Percentiles rank a stretch among this genome's conserved stretches.
These are phyloP conservation scores for Solanum arcanum DNA, from an alignment of 257 asterid species.

Conservation along the genomic window DNA sequence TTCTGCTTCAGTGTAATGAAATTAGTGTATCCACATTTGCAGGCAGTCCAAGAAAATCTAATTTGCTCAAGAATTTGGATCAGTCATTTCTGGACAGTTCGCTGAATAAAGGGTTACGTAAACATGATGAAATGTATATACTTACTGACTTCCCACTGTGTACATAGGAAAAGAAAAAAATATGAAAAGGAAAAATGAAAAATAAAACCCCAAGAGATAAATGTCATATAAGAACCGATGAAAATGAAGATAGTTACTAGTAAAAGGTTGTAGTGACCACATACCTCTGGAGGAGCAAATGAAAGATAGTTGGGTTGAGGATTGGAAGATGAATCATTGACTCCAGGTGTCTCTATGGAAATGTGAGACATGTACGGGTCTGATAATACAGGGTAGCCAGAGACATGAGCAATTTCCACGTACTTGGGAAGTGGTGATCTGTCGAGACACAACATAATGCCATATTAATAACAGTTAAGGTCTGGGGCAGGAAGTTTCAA, in stretches of 20 bases:
- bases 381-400: constrained; percentile 57
- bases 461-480: not conserved
- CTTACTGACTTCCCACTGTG: not conserved
- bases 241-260: not conserved
- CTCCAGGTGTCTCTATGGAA: constrained; percentile 52
- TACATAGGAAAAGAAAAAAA: not conserved
- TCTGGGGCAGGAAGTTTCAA: not conserved
- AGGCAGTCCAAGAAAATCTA: not conserved
- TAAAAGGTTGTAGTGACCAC: not conserved
- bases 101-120: not conserved
- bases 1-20: not conserved
- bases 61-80: not conserved
- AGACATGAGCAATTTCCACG: constrained; percentile 40
- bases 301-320: constrained; percentile 51
- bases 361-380: constrained; percentile 40
- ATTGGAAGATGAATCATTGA: constrained; percentile 20
- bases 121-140: not conserved
- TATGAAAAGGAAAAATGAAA: not conserved
- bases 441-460: constrained; percentile 9
- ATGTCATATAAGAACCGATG: not conserved
- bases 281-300: constrained; percentile 92
- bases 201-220: not conserved
- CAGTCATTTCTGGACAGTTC: not conserved
- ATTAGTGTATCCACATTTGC: not conserved
- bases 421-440: constrained; percentile 66